Percentiles rank a stretch among this genome's conserved stretches.
phyloP scores from a whole-genome alignment of 345 rosid species.

The Excoecaria agallocha region DNA sequence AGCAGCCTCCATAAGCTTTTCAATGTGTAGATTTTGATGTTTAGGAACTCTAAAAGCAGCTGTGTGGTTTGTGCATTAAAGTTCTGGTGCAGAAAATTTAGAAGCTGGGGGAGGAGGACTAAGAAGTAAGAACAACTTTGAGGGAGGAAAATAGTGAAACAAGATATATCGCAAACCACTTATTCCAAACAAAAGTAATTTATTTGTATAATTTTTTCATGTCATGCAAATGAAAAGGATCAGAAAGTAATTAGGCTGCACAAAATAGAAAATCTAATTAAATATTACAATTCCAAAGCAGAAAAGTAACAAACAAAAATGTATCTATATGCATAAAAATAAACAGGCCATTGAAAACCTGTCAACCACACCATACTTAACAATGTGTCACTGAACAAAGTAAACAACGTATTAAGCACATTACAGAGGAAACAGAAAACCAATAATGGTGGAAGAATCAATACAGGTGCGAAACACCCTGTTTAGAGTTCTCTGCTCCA shows the following conservation, averaged over 20 bases:
- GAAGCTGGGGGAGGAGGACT: not conserved
- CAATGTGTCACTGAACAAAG: not conserved
- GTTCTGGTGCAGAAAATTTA: not conserved
- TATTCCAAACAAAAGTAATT: not conserved
- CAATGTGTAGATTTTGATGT: not conserved
- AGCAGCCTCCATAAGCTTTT: not conserved
- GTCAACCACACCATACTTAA: not conserved
- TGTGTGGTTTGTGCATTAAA: not conserved
- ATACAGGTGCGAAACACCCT: not conserved
- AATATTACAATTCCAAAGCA: not conserved
- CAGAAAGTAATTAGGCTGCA: not conserved
- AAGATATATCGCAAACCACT: not conserved
- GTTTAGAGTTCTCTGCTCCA: not conserved
- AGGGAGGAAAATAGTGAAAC: not conserved
- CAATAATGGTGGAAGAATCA: conserved; percentile 1
- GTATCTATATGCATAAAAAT: not conserved
- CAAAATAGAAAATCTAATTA: not conserved
- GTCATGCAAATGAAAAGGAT: not conserved
- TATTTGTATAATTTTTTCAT: not conserved
- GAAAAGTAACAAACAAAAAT: not conserved
- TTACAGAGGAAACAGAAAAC: not conserved
- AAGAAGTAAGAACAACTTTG: not conserved
- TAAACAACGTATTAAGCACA: not conserved
- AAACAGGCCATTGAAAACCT: not conserved
- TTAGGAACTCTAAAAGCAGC: not conserved